Evolutionary conservation across 1,284 basidiomycete genomes (phyloP).

Genomic region (Austroboletus niveus): DNA sequence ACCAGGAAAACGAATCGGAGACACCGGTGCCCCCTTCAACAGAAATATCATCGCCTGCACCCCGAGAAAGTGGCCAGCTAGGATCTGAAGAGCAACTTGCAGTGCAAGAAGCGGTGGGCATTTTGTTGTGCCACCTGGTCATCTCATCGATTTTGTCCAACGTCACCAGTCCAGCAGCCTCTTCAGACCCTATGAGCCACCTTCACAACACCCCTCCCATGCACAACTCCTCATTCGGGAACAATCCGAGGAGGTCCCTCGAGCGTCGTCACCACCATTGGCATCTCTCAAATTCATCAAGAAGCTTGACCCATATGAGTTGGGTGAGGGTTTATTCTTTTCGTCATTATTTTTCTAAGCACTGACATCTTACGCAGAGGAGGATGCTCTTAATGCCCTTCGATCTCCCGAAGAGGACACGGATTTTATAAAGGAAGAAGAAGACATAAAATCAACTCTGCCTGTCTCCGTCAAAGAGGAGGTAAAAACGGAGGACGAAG

Average conservation of each 20-base stretch:
- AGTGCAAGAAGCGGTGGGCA: conserved; percentile 8
- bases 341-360: neutral
- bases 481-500: conserved; percentile 16
- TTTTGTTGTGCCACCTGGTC: no score
- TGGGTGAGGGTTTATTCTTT: conserved; percentile 12
- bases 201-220: conserved; percentile 21
- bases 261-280: neutral
- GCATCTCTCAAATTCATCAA: conserved; percentile 18
- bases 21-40: neutral
- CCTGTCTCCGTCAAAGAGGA: conserved; percentile 12
- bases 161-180: conserved; percentile 3
- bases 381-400: conserved; percentile 22
- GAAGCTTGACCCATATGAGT: conserved; percentile 31
- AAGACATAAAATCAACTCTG: conserved; percentile 2
- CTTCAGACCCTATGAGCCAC: conserved; percentile 29
- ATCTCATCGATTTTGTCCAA: neutral
- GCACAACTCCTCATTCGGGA: conserved; percentile 4
- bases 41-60: neutral
- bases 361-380: conserved; percentile 17
- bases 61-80: neutral
- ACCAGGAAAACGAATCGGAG: neutral
- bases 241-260: neutral
- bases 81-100: neutral
- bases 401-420: conserved; percentile 4
- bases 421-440: conserved; percentile 7